Conservation (phyloP, 345 rosid genomes). For the Populus simonii region DNA sequence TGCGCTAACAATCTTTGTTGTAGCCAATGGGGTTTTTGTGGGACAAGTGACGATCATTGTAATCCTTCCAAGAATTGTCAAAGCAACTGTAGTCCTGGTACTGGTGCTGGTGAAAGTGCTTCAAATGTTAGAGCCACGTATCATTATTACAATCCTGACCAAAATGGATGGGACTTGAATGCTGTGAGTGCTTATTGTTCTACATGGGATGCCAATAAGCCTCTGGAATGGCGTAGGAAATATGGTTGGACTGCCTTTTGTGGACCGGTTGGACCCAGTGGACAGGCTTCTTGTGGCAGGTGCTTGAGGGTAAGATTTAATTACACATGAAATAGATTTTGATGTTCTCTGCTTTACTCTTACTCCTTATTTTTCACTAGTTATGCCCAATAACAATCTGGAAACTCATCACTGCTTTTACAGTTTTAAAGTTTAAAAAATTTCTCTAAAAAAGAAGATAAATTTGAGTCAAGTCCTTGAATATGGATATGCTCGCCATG, state of each 20-base stretch:
- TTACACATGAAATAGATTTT: no score
- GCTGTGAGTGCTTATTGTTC: slow-evolving; percentile 58
- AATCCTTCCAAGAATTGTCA: slow-evolving; percentile 21
- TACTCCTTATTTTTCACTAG: no score
- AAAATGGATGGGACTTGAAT: slow-evolving; percentile 45
- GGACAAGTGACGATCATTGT: slow-evolving; percentile 20
- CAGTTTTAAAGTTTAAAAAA: no score
- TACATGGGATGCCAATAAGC: slow-evolving; percentile 65
- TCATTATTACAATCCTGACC: slow-evolving; percentile 44
- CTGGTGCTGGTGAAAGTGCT: slow-evolving; percentile 10
- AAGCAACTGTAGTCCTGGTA: slow-evolving; percentile 19
- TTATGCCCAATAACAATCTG: no score
- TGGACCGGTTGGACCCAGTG: background rate
- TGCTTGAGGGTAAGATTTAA: slow-evolving; percentile 43
- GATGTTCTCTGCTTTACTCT: no score
- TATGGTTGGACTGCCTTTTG: slow-evolving; percentile 70
- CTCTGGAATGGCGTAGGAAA: slow-evolving; percentile 51
- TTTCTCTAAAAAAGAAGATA: no score
- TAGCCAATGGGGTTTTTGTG: slow-evolving; percentile 24
- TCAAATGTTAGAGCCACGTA: slow-evolving; percentile 59
- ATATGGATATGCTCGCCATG: no score
- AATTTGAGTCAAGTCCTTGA: no score
- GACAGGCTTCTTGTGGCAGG: slow-evolving; percentile 7
- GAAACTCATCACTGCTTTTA: no score
- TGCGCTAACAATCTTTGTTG: slow-evolving; percentile 22